Evolutionary conservation across 1,284 basidiomycete species (phyloP), one percentile per base, ranked within the genome.

Genomic region (Ceratobasidium papillatum): DNA sequence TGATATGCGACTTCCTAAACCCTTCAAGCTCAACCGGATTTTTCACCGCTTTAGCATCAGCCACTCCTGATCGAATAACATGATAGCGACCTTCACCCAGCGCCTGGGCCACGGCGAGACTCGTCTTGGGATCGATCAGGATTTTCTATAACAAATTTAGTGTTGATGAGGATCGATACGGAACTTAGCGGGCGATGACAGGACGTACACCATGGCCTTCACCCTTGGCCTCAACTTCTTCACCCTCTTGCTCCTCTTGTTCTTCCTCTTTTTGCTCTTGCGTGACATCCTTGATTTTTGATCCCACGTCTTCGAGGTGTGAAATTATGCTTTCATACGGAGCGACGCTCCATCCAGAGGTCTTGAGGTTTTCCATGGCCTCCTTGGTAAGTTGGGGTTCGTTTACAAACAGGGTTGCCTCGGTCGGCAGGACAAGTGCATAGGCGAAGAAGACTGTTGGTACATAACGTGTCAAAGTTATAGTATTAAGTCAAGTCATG

Each of bases 371-470:
- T 3, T 82, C 78, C 59, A 84, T 84, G 2, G 91, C 89, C 0
- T 83, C 84, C 27, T 87, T 84, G 32, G 87, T 85, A 14, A 96
- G 81, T 77, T 94, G 91, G 1, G 84, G 81, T 0, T 85, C 84
- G 75, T 96, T 86, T 73, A 95, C 84, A 81, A 97, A 99, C 0
- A 99, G 84, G 3, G 88, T 84, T 0, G 89, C 89, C 2, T 87
- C 85, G 61, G 91, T 86, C 14, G 83, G 82, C 1, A 92, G 92
- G 36, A 99, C 85, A 45, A 97, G 86, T 1, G 94, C 93, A 81
- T 96, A 98, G 0, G 94, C 90, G 80, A 98, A 98, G 85, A 99
- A 99, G 27, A 99, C 96, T 90, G 80, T 4, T 54, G 8, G 22
- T 32, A 34, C 43, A 38, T 54, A 14, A 19, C 17, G 17, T 19